These are phyloP conservation scores for Phaeosphaeriaceae sp. DNA, from an alignment of 2,329 filamentous ascomycete genomes.

Conservation along the genomic window DNA sequence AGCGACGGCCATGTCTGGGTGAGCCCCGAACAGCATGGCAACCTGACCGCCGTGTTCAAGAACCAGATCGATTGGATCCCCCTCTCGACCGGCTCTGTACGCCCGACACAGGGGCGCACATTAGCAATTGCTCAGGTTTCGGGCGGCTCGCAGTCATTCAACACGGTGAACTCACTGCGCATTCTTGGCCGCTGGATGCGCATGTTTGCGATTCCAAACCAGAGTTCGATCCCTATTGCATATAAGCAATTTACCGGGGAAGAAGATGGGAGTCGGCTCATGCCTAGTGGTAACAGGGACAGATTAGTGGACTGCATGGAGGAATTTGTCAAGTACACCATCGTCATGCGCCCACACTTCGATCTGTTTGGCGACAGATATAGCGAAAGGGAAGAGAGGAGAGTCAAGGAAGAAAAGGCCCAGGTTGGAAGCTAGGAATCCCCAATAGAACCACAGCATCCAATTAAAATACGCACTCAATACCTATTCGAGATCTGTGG, in stretches of 20 bases:
- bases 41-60: slow-evolving; percentile 71
- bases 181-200: slow-evolving; percentile 74
- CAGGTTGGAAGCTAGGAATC: no score
- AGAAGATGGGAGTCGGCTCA: slow-evolving; percentile 58
- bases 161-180: slow-evolving; percentile 70
- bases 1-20: slow-evolving; percentile 72
- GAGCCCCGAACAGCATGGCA: slow-evolving; percentile 71
- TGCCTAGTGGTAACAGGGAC: slow-evolving; percentile 64
- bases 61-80: slow-evolving; percentile 77
- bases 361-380: slow-evolving; percentile 68
- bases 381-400: slow-evolving; percentile 63
- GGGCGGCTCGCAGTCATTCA: slow-evolving; percentile 72
- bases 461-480: no score
- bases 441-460: no score
- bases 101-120: slow-evolving; percentile 71
- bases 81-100: slow-evolving; percentile 65
- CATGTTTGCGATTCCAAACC: slow-evolving; percentile 72
- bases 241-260: slow-evolving; percentile 66
- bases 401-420: slow-evolving; percentile 27
- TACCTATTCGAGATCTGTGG: no score
- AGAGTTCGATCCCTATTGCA: slow-evolving; percentile 68
- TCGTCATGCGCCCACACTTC: slow-evolving; percentile 68
- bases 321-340: slow-evolving; percentile 73
- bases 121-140: slow-evolving; percentile 68
- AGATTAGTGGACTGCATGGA: slow-evolving; percentile 72